Evolutionary conservation across 2,329 filamentous ascomycete species (phyloP).

Genomic region (Botrytis deweyae): DNA sequence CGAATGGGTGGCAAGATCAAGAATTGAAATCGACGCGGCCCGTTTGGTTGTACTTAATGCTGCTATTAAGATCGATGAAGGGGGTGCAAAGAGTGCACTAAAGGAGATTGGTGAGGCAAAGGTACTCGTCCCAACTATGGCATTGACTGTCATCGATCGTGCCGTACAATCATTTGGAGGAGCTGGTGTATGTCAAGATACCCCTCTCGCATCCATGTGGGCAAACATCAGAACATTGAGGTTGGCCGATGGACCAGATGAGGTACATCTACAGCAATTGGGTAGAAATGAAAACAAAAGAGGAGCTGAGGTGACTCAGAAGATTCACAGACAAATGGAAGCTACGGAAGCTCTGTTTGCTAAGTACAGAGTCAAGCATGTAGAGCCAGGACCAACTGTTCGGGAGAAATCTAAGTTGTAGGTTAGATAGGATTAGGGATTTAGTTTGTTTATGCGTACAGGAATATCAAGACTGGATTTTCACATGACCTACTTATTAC

Average conservation of each 20-base stretch:
- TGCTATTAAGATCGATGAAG: constrained; percentile 88
- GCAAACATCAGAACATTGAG: constrained; percentile 76
- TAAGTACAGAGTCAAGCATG: constrained; percentile 51
- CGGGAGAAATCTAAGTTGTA: constrained; percentile 39
- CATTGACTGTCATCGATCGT: constrained; percentile 86
- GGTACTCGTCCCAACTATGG: constrained; percentile 80
- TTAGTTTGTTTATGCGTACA: background rate
- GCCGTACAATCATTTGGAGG: constrained; percentile 91
- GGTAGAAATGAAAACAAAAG: constrained; percentile 77
- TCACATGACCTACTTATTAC: background rate
- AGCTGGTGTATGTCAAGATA: constrained; percentile 90
- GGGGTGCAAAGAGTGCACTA: constrained; percentile 83
- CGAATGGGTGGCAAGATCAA: constrained; percentile 88
- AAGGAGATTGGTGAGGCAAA: constrained; percentile 96
- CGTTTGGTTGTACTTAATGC: constrained; percentile 91
- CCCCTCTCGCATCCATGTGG: constrained; percentile 84
- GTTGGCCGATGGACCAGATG: constrained; percentile 91
- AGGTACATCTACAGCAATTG: constrained; percentile 86
- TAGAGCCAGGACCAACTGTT: constrained; percentile 34
- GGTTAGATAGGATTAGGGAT: background rate
- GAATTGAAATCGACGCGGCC: constrained; percentile 90
- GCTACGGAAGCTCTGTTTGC: constrained; percentile 66
- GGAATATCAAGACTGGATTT: background rate
- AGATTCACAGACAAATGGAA: constrained; percentile 62
- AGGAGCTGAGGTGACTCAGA: constrained; percentile 58